Evolutionary conservation across 495 filamentous ascomycete genomes (phyloP).

Genomic region (Neohortaea acidophila): DNA sequence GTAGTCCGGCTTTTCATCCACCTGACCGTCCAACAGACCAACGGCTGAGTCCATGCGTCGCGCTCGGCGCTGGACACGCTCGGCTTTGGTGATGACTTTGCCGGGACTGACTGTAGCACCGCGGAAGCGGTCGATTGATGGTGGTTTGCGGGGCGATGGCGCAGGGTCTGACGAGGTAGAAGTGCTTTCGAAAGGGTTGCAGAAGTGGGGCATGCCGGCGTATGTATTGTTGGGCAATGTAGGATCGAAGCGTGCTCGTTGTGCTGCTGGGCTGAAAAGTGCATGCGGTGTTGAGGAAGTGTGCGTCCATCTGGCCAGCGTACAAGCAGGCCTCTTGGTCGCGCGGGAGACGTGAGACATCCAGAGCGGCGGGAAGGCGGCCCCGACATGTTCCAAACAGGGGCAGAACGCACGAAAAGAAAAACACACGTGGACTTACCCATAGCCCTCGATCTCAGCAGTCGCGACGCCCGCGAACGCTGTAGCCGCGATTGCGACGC

Average conservation of each 20-base stretch:
- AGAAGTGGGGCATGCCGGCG: no score
- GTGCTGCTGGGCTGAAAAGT: no score
- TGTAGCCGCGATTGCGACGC: not conserved
- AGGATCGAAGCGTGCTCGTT: no score
- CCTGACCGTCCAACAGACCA: not conserved
- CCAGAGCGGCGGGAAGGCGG: no score
- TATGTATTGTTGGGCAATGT: no score
- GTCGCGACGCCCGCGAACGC: not conserved
- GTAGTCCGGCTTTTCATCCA: not conserved
- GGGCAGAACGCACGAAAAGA: conserved; percentile 1
- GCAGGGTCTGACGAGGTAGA: no score
- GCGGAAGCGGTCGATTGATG: not conserved
- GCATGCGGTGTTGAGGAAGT: no score
- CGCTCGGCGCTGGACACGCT: not conserved
- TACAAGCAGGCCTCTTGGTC: no score
- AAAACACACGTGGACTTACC: not conserved
- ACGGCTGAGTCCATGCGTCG: not conserved
- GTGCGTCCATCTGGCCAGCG: no score
- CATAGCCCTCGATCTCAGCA: not conserved
- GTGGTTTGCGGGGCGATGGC: not conserved
- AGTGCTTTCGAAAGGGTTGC: no score
- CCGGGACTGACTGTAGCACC: not conserved
- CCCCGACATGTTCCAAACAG: no score
- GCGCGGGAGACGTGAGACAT: no score
- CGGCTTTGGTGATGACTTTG: conserved; percentile 1